These are phyloP conservation scores for Penicillium sp. DNA, from an alignment of 2,329 filamentous ascomycete species.

Conservation along the genomic window DNA sequence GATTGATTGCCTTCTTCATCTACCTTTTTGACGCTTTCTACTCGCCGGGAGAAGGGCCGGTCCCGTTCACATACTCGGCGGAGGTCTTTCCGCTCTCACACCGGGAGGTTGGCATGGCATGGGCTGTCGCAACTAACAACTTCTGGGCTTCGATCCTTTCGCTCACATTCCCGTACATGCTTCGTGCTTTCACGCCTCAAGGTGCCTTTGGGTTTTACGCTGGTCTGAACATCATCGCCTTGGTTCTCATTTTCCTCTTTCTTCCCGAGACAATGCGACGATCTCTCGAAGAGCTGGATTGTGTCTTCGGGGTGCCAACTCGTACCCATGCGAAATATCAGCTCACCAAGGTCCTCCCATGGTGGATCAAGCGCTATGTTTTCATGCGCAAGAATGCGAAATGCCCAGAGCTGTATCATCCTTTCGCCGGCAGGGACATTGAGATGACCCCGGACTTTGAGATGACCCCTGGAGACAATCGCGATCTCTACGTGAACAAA, in stretches of 20 bases:
- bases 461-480: no score
- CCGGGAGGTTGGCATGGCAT: conserved; percentile 40
- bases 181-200: conserved; percentile 42
- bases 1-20: conserved; percentile 21
- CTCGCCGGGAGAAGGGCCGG: conserved; percentile 43
- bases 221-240: conserved; percentile 51
- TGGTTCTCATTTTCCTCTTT: conserved; percentile 55
- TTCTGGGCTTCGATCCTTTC: conserved; percentile 43
- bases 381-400: conserved; percentile 45
- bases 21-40: conserved; percentile 68
- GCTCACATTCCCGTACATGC: conserved; percentile 41
- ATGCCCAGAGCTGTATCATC: conserved; percentile 46
- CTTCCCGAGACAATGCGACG: conserved; percentile 49
- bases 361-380: conserved; percentile 55
- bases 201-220: conserved; percentile 55
- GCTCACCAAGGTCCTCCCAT: conserved; percentile 50
- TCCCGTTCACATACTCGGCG: conserved; percentile 20
- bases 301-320: conserved; percentile 49
- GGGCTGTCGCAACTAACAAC: conserved; percentile 34
- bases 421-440: not conserved
- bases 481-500: no score
- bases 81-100: conserved; percentile 45
- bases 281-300: conserved; percentile 52
- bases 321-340: conserved; percentile 51
- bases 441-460: no score